Conservation (phyloP, 352 stramenopile genomes). For the Globisporangium radiosum region DNA sequence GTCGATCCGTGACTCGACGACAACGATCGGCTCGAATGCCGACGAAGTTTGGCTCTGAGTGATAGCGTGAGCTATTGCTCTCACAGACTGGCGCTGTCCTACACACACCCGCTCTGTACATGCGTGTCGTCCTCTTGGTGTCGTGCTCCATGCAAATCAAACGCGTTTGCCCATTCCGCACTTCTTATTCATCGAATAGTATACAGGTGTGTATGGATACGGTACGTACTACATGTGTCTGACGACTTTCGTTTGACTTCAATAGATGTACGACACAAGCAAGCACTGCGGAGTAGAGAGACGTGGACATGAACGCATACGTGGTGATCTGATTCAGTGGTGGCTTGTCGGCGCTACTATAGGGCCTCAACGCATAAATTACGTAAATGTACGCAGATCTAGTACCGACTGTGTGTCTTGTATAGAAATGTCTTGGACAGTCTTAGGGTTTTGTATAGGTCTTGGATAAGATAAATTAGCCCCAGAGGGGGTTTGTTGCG, state of each 20-base stretch:
- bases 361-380: neutral
- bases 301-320: no score
- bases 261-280: no score
- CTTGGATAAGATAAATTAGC: constrained; percentile 12
- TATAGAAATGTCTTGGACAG: constrained; percentile 3
- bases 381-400: neutral
- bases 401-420: neutral
- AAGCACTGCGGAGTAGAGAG: no score
- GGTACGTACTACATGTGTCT: no score
- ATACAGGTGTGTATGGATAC: no score
- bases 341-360: no score
- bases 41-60: constrained; percentile 23
- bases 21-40: constrained; percentile 35
- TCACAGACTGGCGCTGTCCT: no score
- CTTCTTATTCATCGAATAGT: no score
- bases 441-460: neutral
- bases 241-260: no score
- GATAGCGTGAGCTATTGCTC: neutral
- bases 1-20: constrained; percentile 52
- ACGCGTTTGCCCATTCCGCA: no score
- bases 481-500: constrained; percentile 11
- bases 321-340: no score
- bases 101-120: neutral
- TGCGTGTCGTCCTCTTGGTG: neutral
- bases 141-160: neutral